phyloP scores from a whole-genome alignment of 23 red algal species.

The Agarophyton chilense region DNA sequence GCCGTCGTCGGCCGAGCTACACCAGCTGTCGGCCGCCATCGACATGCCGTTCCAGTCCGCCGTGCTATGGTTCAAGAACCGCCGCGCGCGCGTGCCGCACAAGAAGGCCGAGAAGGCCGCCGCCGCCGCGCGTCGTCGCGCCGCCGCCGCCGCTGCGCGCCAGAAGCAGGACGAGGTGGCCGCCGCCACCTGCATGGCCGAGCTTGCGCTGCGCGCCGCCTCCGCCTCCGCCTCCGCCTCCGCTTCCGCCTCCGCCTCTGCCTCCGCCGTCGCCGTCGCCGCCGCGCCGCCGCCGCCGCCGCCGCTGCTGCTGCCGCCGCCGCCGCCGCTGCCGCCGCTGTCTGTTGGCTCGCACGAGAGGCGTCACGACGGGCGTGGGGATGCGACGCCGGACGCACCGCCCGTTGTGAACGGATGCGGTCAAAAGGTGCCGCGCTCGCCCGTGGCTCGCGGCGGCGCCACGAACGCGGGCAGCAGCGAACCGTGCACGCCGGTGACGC shows the following conservation, averaged over 20 bases:
- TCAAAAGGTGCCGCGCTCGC: too few relatives aligned
- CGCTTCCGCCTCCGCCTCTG: background rate
- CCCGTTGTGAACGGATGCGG: too few relatives aligned
- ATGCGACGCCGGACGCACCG: too few relatives aligned
- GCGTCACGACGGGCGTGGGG: background rate
- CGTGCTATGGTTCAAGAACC: slow-evolving; percentile 84
- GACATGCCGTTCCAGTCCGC: slow-evolving; percentile 71
- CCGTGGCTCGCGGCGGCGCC: background rate
- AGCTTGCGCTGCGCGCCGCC: background rate
- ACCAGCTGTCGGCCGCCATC: slow-evolving; percentile 53
- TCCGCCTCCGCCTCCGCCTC: background rate
- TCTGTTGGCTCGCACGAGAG: too few relatives aligned
- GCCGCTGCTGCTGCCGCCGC: background rate
- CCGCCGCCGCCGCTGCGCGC: background rate
- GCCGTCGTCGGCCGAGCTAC: slow-evolving; percentile 59
- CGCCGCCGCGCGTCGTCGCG: background rate
- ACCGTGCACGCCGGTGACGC: slow-evolving; percentile 10
- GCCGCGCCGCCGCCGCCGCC: background rate
- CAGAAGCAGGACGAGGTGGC: slow-evolving; percentile 1
- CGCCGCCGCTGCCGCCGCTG: too few relatives aligned
- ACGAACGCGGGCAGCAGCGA: background rate
- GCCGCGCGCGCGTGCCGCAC: slow-evolving; percentile 72
- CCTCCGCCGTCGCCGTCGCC: background rate
- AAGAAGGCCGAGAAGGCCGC: slow-evolving; percentile 59
- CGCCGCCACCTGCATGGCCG: slow-evolving; percentile 8